Evolutionary conservation across 768 basidiomycete genomes (phyloP).

Genomic region (Suillus subalutaceus): DNA sequence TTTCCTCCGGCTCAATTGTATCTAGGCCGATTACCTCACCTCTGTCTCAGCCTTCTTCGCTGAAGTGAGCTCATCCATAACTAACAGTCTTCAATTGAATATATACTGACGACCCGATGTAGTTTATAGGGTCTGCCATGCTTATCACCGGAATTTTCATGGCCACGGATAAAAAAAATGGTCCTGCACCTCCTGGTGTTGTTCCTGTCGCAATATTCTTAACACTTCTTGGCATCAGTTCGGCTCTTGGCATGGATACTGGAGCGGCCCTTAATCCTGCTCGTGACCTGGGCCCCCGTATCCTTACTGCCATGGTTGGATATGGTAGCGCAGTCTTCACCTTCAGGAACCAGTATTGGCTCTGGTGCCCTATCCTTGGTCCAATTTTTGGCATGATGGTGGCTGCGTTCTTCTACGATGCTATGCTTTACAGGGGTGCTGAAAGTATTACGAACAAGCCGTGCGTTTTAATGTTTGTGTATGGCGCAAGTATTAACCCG

Average conservation of each 20-base stretch:
- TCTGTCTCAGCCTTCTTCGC: conserved; percentile 44
- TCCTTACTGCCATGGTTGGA: conserved; percentile 67
- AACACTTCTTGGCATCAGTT: conserved; percentile 52
- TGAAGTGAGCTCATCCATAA: conserved; percentile 28
- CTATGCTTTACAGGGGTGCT: conserved; percentile 50
- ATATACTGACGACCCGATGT: neutral
- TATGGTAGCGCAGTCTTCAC: conserved; percentile 42
- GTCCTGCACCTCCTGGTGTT: conserved; percentile 49
- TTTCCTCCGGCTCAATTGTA: conserved; percentile 3
- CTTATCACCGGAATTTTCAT: conserved; percentile 55
- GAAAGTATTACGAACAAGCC: conserved; percentile 52
- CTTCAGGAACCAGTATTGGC: conserved; percentile 57
- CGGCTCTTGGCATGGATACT: conserved; percentile 58
- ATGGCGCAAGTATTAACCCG: neutral
- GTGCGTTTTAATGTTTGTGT: conserved; percentile 27
- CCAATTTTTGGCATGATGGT: conserved; percentile 54
- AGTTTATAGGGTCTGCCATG: conserved; percentile 54
- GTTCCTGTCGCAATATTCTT: conserved; percentile 56
- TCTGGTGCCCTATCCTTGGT: conserved; percentile 61
- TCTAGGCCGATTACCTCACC: conserved; percentile 37
- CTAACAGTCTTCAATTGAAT: neutral
- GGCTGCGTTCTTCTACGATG: conserved; percentile 56
- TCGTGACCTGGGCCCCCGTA: conserved; percentile 62
- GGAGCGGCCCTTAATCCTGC: conserved; percentile 65
- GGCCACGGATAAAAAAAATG: conserved; percentile 52